A percentile compares a stretch with the other conserved stretches of the same genome.
phyloP scores from a whole-genome alignment of 2,329 filamentous ascomycete species.

The Tricladium varicosporioides region DNA sequence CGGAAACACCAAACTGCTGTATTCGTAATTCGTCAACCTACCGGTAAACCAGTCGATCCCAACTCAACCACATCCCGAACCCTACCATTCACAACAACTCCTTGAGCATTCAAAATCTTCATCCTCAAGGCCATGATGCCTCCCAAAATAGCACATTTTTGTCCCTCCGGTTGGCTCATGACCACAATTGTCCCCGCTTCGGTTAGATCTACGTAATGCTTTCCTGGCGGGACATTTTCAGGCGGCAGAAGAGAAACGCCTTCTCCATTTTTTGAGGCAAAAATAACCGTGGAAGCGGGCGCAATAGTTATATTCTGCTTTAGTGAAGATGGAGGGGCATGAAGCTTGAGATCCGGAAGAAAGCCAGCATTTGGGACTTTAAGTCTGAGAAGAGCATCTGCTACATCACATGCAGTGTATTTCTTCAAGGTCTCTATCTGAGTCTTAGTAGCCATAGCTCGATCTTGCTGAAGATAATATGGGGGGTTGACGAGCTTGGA shows the following conservation, averaged over 20 bases:
- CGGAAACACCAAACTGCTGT: too few relatives aligned
- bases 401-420: slow-evolving; percentile 57
- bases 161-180: slow-evolving; percentile 61
- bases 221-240: slow-evolving; percentile 53
- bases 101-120: slow-evolving; percentile 57
- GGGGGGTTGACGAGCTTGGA: not conserved
- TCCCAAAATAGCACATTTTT: slow-evolving; percentile 71
- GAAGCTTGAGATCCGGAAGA: slow-evolving; percentile 53
- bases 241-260: slow-evolving; percentile 25
- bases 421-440: slow-evolving; percentile 25
- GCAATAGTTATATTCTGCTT: slow-evolving; percentile 30
- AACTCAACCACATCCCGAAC: slow-evolving; percentile 65
- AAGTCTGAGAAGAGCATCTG: slow-evolving; percentile 70
- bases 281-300: slow-evolving; percentile 58
- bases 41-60: slow-evolving; percentile 52
- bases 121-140: slow-evolving; percentile 74
- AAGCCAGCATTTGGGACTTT: slow-evolving; percentile 65
- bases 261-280: slow-evolving; percentile 56
- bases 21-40: slow-evolving; percentile 36
- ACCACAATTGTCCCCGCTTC: slow-evolving; percentile 60
- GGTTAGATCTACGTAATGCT: slow-evolving; percentile 68
- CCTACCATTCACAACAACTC: slow-evolving; percentile 65
- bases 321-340: slow-evolving; percentile 22
- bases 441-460: slow-evolving; percentile 3
- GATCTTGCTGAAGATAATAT: not conserved